phyloP scores from a whole-genome alignment of 352 stramenopile genomes.

The Phytophthora pini region DNA sequence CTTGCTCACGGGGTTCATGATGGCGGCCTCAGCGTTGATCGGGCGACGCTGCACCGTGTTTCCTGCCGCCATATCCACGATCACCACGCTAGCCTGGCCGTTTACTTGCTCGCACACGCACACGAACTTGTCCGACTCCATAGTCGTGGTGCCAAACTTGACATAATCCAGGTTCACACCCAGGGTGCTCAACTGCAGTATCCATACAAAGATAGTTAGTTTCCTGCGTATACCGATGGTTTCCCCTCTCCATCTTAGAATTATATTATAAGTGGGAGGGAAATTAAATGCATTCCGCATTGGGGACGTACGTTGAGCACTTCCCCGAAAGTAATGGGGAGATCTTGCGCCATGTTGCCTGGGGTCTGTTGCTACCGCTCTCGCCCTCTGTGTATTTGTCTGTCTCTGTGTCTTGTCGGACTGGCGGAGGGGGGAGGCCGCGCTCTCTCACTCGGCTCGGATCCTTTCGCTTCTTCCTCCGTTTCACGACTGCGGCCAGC shows the following conservation, averaged over 20 bases:
- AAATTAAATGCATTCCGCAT: not conserved
- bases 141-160: slow-evolving; percentile 94
- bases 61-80: slow-evolving; percentile 91
- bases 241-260: slow-evolving; percentile 20
- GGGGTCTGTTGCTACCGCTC: slow-evolving; percentile 14
- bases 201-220: slow-evolving; percentile 16
- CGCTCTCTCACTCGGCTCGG: slow-evolving; percentile 25
- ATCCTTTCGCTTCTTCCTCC: slow-evolving; percentile 57
- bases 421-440: slow-evolving; percentile 23
- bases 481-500: slow-evolving; percentile 78
- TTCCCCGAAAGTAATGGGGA: slow-evolving; percentile 91
- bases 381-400: slow-evolving; percentile 16
- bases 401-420: slow-evolving; percentile 31
- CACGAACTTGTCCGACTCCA: slow-evolving; percentile 98
- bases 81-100: slow-evolving; percentile 90
- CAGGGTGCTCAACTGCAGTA: slow-evolving; percentile 77
- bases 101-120: slow-evolving; percentile 93
- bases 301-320: slow-evolving; percentile 85
- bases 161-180: slow-evolving; percentile 93
- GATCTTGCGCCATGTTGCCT: slow-evolving; percentile 81
- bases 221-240: slow-evolving; percentile 3
- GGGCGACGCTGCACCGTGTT: slow-evolving; percentile 93
- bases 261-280: slow-evolving; percentile 18
- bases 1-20: slow-evolving; percentile 99
- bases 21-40: slow-evolving; percentile 99